phyloP scores from a whole-genome alignment of 2,329 filamentous ascomycete genomes.

The Arthroderma sp. region DNA sequence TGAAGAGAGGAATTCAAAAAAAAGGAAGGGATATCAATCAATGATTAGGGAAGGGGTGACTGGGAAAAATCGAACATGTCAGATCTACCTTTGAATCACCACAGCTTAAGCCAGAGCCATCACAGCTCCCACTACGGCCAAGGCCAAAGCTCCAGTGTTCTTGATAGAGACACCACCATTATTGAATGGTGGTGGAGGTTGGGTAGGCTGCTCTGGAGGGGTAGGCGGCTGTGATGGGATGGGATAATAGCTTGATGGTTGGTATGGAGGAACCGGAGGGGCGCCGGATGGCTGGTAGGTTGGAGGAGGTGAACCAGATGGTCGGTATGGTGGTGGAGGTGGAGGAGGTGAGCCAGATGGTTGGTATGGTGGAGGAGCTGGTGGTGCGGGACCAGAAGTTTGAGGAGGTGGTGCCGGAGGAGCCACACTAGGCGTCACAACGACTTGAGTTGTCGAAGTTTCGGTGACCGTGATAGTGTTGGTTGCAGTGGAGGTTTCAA shows the following conservation, averaged over 20 bases:
- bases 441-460: conserved; percentile 10
- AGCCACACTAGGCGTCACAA: neutral
- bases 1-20: too few species aligned
- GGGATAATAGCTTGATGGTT: neutral
- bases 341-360: neutral
- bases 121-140: conserved; percentile 7
- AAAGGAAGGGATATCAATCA: too few species aligned
- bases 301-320: neutral
- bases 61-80: too few species aligned
- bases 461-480: conserved; percentile 14
- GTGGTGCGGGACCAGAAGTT: conserved; percentile 5
- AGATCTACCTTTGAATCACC: too few species aligned
- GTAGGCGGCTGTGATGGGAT: conserved; percentile 31
- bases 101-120: conserved; percentile 7
- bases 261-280: conserved; percentile 4
- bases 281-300: neutral
- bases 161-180: conserved; percentile 4
- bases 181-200: conserved; percentile 7
- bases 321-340: conserved; percentile 5
- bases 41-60: too few species aligned
- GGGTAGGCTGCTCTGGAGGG: conserved; percentile 17
- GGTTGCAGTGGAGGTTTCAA: conserved; percentile 13
- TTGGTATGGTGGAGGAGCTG: conserved; percentile 5
- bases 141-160: conserved; percentile 4
- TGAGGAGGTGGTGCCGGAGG: neutral